These are phyloP conservation scores for Amylostereum chailletii DNA, from an alignment of 1,284 basidiomycete species.

Conservation along the genomic window DNA sequence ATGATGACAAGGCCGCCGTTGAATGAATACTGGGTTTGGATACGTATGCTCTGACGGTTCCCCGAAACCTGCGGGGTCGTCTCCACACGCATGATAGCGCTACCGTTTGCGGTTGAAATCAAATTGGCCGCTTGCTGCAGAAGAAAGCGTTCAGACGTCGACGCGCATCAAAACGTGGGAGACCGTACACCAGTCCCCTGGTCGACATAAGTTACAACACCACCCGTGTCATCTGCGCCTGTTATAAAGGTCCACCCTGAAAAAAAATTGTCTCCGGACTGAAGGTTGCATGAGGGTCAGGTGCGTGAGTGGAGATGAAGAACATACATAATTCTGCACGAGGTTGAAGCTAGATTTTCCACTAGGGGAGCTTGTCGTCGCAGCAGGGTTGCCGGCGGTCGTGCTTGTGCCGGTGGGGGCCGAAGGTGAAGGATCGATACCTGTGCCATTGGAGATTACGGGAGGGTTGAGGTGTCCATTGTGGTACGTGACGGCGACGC, in stretches of 20 bases:
- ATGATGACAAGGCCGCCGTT: conserved; percentile 69
- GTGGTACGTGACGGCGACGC: too few relatives aligned
- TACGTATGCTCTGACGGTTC: conserved; percentile 69
- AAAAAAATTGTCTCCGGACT: conserved; percentile 69
- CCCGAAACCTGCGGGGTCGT: conserved; percentile 61
- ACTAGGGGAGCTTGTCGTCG: too few relatives aligned
- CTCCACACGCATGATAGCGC: conserved; percentile 79
- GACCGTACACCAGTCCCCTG: conserved; percentile 44
- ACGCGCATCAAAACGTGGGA: conserved; percentile 3
- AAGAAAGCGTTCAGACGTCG: conserved; percentile 4
- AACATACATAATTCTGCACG: neutral
- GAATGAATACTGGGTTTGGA: conserved; percentile 57
- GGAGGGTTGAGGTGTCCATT: too few relatives aligned
- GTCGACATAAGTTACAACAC: conserved; percentile 53
- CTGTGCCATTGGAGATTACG: too few relatives aligned
- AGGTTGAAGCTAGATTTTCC: neutral
- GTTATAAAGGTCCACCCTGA: conserved; percentile 74
- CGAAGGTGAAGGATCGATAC: too few relatives aligned
- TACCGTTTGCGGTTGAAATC: conserved; percentile 51
- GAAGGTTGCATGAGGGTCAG: conserved; percentile 1
- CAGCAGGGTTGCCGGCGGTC: too few relatives aligned
- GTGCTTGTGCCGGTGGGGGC: too few relatives aligned
- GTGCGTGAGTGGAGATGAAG: neutral
- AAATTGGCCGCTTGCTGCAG: conserved; percentile 40
- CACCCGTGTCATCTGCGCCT: conserved; percentile 72